Conservation (phyloP, 1,284 basidiomycete genomes). For the Vanrija sp. region DNA sequence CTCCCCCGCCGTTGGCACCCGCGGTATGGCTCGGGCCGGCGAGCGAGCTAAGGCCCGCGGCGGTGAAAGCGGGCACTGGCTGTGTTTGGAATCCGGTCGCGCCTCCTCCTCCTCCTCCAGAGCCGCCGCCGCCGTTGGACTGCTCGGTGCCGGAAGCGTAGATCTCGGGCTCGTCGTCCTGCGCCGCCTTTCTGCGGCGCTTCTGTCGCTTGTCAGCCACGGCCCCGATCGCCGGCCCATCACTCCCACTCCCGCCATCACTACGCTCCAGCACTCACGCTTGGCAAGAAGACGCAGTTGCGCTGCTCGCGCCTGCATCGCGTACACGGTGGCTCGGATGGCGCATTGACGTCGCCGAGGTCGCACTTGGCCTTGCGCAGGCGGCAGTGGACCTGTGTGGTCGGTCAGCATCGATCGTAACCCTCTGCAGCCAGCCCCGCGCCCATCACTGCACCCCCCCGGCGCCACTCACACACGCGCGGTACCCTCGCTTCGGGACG, state of each 20-base stretch:
- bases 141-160: slow-evolving; percentile 10
- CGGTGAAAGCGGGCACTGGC: not conserved
- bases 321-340: slow-evolving; percentile 49
- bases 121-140: not conserved
- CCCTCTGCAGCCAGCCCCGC: too few species aligned
- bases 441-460: too few species aligned
- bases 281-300: slow-evolving; percentile 50
- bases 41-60: not conserved
- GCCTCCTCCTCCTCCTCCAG: too few species aligned
- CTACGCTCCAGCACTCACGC: slow-evolving; percentile 21
- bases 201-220: slow-evolving; percentile 21
- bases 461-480: slow-evolving; percentile 36
- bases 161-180: slow-evolving; percentile 20
- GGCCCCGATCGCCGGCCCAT: not conserved
- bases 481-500: slow-evolving; percentile 40
- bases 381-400: slow-evolving; percentile 45
- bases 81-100: not conserved
- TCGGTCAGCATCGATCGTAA: not conserved
- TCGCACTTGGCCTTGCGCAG: slow-evolving; percentile 51
- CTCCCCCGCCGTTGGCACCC: too few species aligned
- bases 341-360: slow-evolving; percentile 50
- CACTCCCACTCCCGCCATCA: not conserved
- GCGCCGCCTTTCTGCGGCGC: slow-evolving; percentile 32
- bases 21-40: too few species aligned
- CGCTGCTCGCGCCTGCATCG: slow-evolving; percentile 50